A percentile compares a stretch with the other conserved stretches of the same genome.
phyloP scores from a whole-genome alignment of 768 basidiomycete genomes.

The Trametes cingulata region DNA sequence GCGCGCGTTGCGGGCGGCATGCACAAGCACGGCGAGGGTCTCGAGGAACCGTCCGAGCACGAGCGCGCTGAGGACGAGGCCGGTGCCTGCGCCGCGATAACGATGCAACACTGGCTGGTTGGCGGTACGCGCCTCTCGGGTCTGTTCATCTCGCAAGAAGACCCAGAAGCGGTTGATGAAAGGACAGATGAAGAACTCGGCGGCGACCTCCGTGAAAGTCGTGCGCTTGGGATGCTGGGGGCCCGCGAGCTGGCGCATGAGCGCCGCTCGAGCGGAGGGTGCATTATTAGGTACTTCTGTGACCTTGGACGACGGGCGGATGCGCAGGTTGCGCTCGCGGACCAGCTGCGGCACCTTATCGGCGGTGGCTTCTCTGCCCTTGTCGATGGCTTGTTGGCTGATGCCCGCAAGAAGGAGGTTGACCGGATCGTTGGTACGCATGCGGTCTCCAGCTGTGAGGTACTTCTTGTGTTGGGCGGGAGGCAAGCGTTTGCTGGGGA shows the following conservation, averaged over 20 bases:
- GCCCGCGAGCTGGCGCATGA: conserved; percentile 15
- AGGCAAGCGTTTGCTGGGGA: conserved; percentile 84
- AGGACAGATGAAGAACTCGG: conserved; percentile 87
- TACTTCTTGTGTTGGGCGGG: conserved; percentile 70
- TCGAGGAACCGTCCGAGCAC: conserved; percentile 75
- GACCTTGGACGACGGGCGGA: conserved; percentile 52
- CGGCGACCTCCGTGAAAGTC: conserved; percentile 72
- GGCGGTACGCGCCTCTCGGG: conserved; percentile 69
- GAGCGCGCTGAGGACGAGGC: conserved; percentile 77
- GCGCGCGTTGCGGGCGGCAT: conserved; percentile 77
- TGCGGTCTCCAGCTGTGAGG: conserved; percentile 42
- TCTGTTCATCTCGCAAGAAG: conserved; percentile 85
- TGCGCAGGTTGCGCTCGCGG: conserved; percentile 73
- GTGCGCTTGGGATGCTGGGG: conserved; percentile 23
- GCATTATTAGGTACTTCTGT: conserved; percentile 39
- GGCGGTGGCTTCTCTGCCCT: conserved; percentile 52
- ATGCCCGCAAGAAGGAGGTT: conserved; percentile 64
- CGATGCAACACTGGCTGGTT: conserved; percentile 52
- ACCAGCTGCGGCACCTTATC: conserved; percentile 61
- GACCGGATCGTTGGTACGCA: conserved; percentile 40
- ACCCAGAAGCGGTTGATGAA: conserved; percentile 93
- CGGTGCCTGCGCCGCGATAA: conserved; percentile 77
- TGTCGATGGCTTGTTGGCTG: conserved; percentile 61
- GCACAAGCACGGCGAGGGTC: conserved; percentile 76
- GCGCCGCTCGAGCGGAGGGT: conserved; percentile 8